Evolutionary conservation across 495 filamentous ascomycete genomes (phyloP).

Genomic region (Sabuloglossum arenarium): DNA sequence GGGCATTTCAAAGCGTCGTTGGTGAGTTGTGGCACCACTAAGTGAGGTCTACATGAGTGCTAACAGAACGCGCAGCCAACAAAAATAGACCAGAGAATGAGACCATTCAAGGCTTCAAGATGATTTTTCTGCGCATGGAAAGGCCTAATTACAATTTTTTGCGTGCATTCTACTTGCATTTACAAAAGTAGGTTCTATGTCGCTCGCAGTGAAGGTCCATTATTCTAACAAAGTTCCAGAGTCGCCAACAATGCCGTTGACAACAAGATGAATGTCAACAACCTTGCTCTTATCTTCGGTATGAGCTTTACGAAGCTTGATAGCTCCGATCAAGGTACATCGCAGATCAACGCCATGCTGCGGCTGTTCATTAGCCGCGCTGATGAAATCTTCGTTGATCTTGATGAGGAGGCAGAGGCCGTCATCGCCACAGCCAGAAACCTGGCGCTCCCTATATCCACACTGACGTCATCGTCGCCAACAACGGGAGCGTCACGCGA

Average conservation of each 20-base stretch:
- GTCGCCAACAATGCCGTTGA: constrained; percentile 12
- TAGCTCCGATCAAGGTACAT: not conserved
- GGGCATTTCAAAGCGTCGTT: constrained; percentile 13
- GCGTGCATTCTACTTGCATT: constrained; percentile 16
- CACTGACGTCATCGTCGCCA: not conserved
- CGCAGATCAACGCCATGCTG: not conserved
- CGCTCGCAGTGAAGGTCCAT: not conserved
- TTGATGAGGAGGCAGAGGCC: not conserved
- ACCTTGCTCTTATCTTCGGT: constrained; percentile 18
- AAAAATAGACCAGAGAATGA: constrained; percentile 14
- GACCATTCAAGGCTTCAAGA: constrained; percentile 3
- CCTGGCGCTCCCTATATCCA: not conserved
- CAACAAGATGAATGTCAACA: constrained; percentile 17
- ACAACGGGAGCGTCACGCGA: not conserved
- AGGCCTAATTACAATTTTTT: constrained; percentile 16
- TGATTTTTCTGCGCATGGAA: constrained; percentile 10
- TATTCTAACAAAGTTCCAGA: constrained; percentile 9
- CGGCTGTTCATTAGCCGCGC: not conserved
- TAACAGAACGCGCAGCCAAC: constrained; percentile 6
- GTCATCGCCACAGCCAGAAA: not conserved
- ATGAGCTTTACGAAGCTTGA: constrained; percentile 12
- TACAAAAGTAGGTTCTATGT: constrained; percentile 10
- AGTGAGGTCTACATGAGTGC: not conserved
- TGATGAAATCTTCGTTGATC: not conserved
- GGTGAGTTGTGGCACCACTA: constrained; percentile 5